Base-by-base conservation (phyloP, 495 filamentous ascomycete species). In the Penicillium samsonianum region DNA sequence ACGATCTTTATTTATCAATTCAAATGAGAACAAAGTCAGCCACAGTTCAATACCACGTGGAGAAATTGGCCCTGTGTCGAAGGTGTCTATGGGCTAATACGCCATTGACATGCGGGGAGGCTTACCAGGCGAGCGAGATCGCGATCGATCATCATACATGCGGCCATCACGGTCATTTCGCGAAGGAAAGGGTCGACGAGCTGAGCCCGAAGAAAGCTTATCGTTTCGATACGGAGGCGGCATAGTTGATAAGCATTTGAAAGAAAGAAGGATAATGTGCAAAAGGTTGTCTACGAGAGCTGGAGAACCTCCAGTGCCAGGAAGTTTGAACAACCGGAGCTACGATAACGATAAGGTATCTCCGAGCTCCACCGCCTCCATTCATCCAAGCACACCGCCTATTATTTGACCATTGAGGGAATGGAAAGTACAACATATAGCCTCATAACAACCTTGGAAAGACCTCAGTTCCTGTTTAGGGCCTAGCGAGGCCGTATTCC, bases 71-170 rank as follows among this genome's bases (percentile, higher is more conserved):
- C 46, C 42, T 55, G 55, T 53, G 45, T 42, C 51, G 25, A 52
- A 57, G 16, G 5, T 30, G 16, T 52, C 5, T 20, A 19, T 6
- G 6, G 16, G 44, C 23, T 17, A 53, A 53, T 42, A 51, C 52
- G 42, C 44, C 64, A 58, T 55, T 65, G 70, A 60, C 67, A 62
- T 78, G 76, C 68, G 71, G 76, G 74, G 78, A 74, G 72, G 58
- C 56, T 72, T 68, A 65, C 71, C 70, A 73, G 72, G 74, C 60
- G 77, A 78, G 53, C 68, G 71, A 50, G 77, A 78, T 61, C 74
- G 72, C 7, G 74, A 70, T 40, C 62, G 71, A 60, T 82, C 80
- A 57, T 80, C 78, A 59, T 83, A 81, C 73, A 81, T 78, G 43
- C 73, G 68, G 49, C 69, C 76, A 35, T 81, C 73, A 26, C 74